These are phyloP conservation scores for Penicillium sp. DNA, from an alignment of 2,329 filamentous ascomycete genomes.

Conservation along the genomic window DNA sequence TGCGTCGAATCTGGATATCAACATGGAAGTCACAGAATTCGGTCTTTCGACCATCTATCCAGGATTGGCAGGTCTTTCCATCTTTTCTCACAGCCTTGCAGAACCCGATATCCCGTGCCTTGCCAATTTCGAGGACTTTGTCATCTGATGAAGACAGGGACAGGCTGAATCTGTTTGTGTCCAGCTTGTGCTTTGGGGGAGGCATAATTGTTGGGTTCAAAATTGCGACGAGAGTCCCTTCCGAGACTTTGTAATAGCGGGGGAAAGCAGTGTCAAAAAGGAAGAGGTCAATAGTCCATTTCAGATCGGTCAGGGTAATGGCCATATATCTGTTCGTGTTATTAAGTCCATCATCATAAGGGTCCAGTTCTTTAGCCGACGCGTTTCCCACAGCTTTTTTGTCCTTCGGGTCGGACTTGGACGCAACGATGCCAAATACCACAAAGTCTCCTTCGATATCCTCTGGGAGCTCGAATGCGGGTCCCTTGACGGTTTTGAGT, in stretches of 20 bases:
- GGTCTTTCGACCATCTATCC: slow-evolving; percentile 85
- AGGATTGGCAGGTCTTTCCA: slow-evolving; percentile 73
- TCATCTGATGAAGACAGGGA: slow-evolving; percentile 84
- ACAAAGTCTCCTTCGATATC: slow-evolving; percentile 89
- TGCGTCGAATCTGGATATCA: slow-evolving; percentile 73
- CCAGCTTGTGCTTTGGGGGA: slow-evolving; percentile 69
- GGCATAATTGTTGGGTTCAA: slow-evolving; percentile 91
- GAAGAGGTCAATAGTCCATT: slow-evolving; percentile 87
- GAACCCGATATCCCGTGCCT: slow-evolving; percentile 78
- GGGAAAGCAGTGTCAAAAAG: slow-evolving; percentile 89
- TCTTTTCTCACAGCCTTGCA: slow-evolving; percentile 85
- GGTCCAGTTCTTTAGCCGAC: slow-evolving; percentile 44
- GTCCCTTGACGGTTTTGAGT: slow-evolving; percentile 74
- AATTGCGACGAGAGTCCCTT: slow-evolving; percentile 88
- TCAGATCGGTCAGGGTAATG: slow-evolving; percentile 79
- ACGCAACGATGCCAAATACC: slow-evolving; percentile 80
- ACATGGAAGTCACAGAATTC: slow-evolving; percentile 93
- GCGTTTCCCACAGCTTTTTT: slow-evolving; percentile 48
- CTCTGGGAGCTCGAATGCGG: slow-evolving; percentile 70
- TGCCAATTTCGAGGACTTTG: slow-evolving; percentile 84
- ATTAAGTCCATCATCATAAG: slow-evolving; percentile 55
- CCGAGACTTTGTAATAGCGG: slow-evolving; percentile 87
- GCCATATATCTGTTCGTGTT: slow-evolving; percentile 84
- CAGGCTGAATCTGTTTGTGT: slow-evolving; percentile 81
- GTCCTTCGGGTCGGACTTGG: slow-evolving; percentile 77